Percentiles rank a stretch among this genome's conserved stretches.
phyloP scores from a whole-genome alignment of 2,329 filamentous ascomycete species.

The Pseudogymnoascus sp. region DNA sequence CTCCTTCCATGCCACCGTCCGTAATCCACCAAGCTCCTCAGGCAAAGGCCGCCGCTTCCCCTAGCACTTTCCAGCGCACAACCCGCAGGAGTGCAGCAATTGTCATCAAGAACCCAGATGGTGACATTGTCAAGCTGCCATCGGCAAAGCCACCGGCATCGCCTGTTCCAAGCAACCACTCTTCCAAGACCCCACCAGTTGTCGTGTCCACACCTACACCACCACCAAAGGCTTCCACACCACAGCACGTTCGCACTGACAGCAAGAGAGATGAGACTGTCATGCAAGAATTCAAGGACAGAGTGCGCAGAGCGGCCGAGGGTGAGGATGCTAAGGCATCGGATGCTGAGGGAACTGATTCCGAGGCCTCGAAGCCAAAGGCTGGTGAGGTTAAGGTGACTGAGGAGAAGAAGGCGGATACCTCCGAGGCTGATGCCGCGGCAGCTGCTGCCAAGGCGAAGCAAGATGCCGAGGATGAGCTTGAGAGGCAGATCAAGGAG shows the following conservation, averaged over 20 bases:
- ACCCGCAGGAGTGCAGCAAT: constrained; percentile 61
- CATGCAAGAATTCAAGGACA: constrained; percentile 65
- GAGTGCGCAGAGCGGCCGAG: constrained; percentile 33
- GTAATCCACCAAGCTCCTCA: constrained; percentile 51
- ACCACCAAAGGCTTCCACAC: constrained; percentile 65
- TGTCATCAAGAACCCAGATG: constrained; percentile 74
- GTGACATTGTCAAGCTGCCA: constrained; percentile 66
- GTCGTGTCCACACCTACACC: constrained; percentile 71
- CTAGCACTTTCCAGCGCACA: constrained; percentile 25
- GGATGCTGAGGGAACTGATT: constrained; percentile 25
- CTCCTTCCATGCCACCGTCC: constrained; percentile 25
- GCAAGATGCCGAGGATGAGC: constrained; percentile 44
- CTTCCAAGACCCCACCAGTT: constrained; percentile 49
- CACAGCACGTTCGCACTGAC: constrained; percentile 60
- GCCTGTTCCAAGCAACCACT: constrained; percentile 41
- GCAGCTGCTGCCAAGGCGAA: constrained; percentile 31
- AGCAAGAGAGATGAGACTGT: constrained; percentile 80
- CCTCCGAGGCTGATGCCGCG: constrained; percentile 26
- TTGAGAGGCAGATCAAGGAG: constrained; percentile 53
- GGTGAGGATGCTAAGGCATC: constrained; percentile 28
- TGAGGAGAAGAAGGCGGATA: constrained; percentile 21
- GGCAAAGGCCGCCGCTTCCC: constrained; percentile 34
- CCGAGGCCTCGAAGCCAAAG: constrained; percentile 22
- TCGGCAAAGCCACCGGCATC: constrained; percentile 57
- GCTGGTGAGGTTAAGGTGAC: constrained; percentile 27